phyloP scores from a whole-genome alignment of 73 alveolate genomes.

The Uronychia setigera region DNA sequence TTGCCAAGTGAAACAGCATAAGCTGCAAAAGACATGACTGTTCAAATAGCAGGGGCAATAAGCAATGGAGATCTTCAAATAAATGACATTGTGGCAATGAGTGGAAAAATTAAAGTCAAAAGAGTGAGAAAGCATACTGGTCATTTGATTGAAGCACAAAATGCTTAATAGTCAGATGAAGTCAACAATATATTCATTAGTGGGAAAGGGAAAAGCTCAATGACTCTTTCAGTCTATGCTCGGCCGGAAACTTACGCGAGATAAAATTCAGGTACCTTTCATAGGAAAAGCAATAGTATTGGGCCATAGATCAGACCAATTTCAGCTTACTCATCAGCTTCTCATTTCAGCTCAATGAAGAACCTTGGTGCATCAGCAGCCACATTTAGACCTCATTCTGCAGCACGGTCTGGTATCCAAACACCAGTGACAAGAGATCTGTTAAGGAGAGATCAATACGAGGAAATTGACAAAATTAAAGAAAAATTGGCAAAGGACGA shows the following conservation, averaged over 20 bases:
- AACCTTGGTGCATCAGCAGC: too few species aligned
- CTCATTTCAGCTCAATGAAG: neutral
- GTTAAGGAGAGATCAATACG: too few species aligned
- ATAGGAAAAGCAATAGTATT: neutral
- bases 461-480: slow-evolving; percentile 46
- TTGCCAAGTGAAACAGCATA: neutral
- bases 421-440: too few species aligned
- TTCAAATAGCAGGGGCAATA: neutral
- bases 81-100: neutral
- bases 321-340: neutral
- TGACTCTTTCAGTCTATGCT: neutral
- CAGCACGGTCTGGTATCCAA: too few species aligned
- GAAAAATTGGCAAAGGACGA: slow-evolving; percentile 38
- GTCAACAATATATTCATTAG: neutral
- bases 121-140: neutral
- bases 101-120: neutral
- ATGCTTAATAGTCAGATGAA: neutral
- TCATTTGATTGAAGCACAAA: neutral
- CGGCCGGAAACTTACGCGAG: neutral
- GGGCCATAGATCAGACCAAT: neutral
- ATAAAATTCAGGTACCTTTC: neutral
- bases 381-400: too few species aligned
- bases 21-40: neutral
- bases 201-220: neutral
- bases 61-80: neutral